A percentile compares a stretch with the other conserved stretches of the same genome.
phyloP scores from a whole-genome alignment of 1,284 basidiomycete species.

The Cerrena zonata region DNA sequence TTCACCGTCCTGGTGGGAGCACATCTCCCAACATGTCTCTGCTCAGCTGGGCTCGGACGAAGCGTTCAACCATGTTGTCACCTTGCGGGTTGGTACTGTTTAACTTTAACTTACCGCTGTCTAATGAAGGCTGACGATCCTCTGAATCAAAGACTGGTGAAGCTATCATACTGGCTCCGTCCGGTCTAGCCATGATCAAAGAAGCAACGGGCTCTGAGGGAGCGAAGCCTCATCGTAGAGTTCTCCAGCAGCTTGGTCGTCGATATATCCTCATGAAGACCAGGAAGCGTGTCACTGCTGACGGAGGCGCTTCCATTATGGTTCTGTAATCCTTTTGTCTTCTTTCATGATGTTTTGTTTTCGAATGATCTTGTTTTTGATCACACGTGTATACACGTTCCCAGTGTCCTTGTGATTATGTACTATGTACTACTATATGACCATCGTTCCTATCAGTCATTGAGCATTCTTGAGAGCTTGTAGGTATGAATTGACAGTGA shows the following conservation, averaged over 20 bases:
- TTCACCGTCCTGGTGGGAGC: constrained; percentile 68
- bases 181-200: constrained; percentile 42
- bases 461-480: no score
- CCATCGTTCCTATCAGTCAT: no score
- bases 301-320: constrained; percentile 60
- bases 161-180: constrained; percentile 58
- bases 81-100: constrained; percentile 43
- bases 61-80: constrained; percentile 62
- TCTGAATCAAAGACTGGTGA: constrained; percentile 49
- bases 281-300: constrained; percentile 50
- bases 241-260: constrained; percentile 41
- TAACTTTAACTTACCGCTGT: not conserved
- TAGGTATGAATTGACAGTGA: no score
- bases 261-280: constrained; percentile 55
- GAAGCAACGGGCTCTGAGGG: not conserved
- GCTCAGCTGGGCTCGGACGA: constrained; percentile 52
- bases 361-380: no score
- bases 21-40: constrained; percentile 60
- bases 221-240: constrained; percentile 9
- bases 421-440: no score
- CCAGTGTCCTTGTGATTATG: no score
- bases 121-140: not conserved
- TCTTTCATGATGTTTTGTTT: not conserved
- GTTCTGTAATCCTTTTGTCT: constrained; percentile 27
- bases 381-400: no score